Evolutionary conservation across 2,329 filamentous ascomycete species (phyloP).

Genomic region (Fusarium domesticum): DNA sequence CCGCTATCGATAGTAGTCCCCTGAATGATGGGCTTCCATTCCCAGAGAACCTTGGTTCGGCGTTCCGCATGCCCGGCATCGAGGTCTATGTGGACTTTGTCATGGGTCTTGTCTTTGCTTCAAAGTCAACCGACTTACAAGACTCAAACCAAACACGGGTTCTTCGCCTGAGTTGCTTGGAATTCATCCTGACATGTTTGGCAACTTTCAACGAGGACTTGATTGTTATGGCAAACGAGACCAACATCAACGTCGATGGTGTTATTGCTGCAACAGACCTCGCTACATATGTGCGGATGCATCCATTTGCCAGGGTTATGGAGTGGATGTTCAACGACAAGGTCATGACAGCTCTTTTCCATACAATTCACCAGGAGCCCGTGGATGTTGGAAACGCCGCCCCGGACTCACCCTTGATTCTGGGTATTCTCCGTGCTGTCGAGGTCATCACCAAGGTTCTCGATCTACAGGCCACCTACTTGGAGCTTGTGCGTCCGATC

Average conservation of each 20-base stretch:
- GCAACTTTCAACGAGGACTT: conserved; percentile 91
- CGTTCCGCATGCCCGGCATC: conserved; percentile 75
- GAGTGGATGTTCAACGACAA: conserved; percentile 97
- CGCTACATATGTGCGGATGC: conserved; percentile 75
- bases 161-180: conserved; percentile 75
- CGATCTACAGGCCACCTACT: conserved; percentile 85
- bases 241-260: conserved; percentile 70
- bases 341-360: conserved; percentile 75
- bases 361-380: conserved; percentile 72
- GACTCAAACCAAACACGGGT: conserved; percentile 69
- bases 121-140: conserved; percentile 61
- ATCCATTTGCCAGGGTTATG: conserved; percentile 93
- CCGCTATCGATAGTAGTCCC: conserved; percentile 57
- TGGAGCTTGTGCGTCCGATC: conserved; percentile 79
- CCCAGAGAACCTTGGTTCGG: conserved; percentile 76
- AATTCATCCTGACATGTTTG: conserved; percentile 77
- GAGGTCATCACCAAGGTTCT: conserved; percentile 80
- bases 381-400: conserved; percentile 68
- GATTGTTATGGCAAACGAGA: conserved; percentile 78
- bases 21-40: conserved; percentile 79
- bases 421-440: conserved; percentile 75
- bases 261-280: conserved; percentile 73
- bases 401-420: conserved; percentile 76
- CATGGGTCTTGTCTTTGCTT: conserved; percentile 72
- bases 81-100: conserved; percentile 92